These are phyloP conservation scores for Heliamphora ciliata DNA, from an alignment of 179 eudicot species.

Conservation along the genomic window DNA sequence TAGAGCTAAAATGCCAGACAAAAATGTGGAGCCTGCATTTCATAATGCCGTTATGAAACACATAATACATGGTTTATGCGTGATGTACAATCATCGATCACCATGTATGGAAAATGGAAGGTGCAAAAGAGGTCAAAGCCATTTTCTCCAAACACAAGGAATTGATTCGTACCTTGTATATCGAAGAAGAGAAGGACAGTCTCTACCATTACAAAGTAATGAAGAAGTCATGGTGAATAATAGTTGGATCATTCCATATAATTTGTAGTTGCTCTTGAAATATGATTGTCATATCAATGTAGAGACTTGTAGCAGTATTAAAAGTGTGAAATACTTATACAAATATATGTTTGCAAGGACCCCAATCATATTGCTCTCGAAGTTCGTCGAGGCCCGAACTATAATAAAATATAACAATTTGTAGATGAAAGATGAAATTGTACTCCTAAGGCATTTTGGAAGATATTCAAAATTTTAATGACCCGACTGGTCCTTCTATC, in stretches of 20 bases:
- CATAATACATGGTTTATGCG: background rate
- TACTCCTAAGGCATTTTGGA: background rate
- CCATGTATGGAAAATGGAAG: background rate
- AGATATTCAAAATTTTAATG: background rate
- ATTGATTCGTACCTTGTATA: background rate
- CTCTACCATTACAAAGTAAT: background rate
- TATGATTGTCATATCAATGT: too few species aligned
- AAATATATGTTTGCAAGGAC: background rate
- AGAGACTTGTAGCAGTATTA: too few species aligned
- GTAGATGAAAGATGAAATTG: background rate
- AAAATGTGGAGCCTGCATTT: background rate
- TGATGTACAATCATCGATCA: background rate
- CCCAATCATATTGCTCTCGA: background rate
- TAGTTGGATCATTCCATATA: background rate
- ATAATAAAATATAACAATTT: slow-evolving; percentile 3
- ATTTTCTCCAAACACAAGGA: background rate
- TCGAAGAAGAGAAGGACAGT: background rate
- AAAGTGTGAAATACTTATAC: too few species aligned
- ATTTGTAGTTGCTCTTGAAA: too few species aligned
- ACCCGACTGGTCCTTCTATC: background rate
- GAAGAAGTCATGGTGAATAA: too few species aligned
- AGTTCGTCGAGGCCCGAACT: background rate
- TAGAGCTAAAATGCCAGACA: background rate
- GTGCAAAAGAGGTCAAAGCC: background rate
- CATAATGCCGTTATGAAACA: too few species aligned